Evolutionary conservation across 164 flowering plant species (phyloP), one percentile per base, ranked within the genome.

Genomic region (Stephania japonica): DNA sequence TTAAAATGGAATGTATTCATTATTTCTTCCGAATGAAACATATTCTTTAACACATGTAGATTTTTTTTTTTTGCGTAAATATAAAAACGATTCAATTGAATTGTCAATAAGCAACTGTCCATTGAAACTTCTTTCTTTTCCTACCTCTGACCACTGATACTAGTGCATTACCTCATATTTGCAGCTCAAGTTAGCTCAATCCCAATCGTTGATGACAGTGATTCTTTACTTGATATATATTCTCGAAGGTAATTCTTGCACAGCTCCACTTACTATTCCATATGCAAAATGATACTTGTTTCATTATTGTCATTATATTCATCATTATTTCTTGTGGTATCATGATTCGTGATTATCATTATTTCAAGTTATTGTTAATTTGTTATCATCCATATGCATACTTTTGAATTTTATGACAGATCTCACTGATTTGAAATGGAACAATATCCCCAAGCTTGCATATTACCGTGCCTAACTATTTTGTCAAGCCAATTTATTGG

Each of bases 141-240:
- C 64, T 59, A 8, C 21, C 21, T 59, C 24, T 59, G 7, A 5
- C 24, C 69, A 26, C 62, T 76, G 53, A 73, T 75, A 4, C 59
- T 10, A 43, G 24, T 72, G 64, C 8, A 3, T 4, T 65, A 42
- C 38, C 64, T 70, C 19, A 68, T 7, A 61, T 73, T 69, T 86
- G 82, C 90, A 94, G 97, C 93, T 77, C 84, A 87, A 78, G 97
- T 90, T 72, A 94, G 98, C 82, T 87, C 98, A 27, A 85, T 94
- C 67, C 98, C 98, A 5, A 87, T 94, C 61, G 98, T 94, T 77
- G 97, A 94, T 83, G 95, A 94, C 23, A 87, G 83, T 82, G 91
- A 90, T 75, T 87, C 97, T 4, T 79, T 94, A 75, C 71, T 92
- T 75, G 98, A 94, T 81, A 83, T 94, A 65, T 92, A 94, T 81